A percentile compares a stretch with the other conserved stretches of the same genome.
Conservation (phyloP, 306 rosid species). For the Inga leiocalycina region DNA sequence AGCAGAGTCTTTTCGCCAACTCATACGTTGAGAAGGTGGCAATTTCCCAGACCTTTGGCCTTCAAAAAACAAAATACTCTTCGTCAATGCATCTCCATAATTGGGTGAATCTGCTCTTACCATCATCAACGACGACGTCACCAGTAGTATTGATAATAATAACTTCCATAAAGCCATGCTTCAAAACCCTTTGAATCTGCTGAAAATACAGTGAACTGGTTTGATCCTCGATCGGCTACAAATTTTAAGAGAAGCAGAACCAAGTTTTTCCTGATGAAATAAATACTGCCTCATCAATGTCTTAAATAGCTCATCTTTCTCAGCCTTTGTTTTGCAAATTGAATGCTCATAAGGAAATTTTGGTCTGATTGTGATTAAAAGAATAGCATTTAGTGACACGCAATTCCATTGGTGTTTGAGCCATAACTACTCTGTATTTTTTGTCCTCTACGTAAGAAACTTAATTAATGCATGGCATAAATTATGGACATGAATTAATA, state of each 20-base stretch:
- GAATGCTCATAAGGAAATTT: not conserved
- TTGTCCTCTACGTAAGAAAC: not conserved
- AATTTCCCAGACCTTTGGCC: constrained; percentile 61
- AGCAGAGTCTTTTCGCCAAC: constrained; percentile 53
- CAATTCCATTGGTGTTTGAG: not conserved
- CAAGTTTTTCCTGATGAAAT: not conserved
- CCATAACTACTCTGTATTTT: not conserved
- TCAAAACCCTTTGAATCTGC: not conserved
- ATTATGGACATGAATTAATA: not conserved
- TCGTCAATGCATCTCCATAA: constrained; percentile 49
- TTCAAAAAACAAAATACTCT: constrained; percentile 56
- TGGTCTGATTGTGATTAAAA: not conserved
- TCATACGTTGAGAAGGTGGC: constrained; percentile 54
- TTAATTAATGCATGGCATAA: not conserved
- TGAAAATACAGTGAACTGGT: not conserved
- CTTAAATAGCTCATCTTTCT: not conserved
- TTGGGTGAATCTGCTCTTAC: constrained; percentile 23
- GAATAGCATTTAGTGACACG: not conserved
- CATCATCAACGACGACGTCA: not conserved
- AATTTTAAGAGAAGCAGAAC: not conserved
- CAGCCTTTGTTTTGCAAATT: not conserved
- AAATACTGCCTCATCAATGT: not conserved
- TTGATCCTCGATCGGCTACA: not conserved
- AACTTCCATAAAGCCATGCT: not conserved
- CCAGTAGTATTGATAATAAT: not conserved